Conservation (phyloP, 2,329 filamentous ascomycete genomes). For the Aspergillus novoparasiticus region DNA sequence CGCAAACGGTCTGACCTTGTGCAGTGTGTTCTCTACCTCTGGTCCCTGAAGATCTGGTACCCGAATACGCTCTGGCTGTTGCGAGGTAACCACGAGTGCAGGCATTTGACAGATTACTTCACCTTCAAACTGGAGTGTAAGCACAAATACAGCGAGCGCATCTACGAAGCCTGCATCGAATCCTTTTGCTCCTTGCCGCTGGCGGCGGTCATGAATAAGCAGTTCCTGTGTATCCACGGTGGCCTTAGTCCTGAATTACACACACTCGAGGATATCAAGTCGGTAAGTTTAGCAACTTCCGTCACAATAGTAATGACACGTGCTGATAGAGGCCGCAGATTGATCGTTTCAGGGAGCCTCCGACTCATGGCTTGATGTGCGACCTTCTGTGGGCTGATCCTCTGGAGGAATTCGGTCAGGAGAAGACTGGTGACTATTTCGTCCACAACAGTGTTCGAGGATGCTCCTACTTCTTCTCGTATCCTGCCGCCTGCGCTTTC, state of each 20-base stretch:
- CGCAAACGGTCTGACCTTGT: constrained; percentile 12
- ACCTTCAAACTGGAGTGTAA: constrained; percentile 99
- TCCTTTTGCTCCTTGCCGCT: constrained; percentile 93
- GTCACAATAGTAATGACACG: no score
- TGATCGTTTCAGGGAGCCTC: constrained; percentile 95
- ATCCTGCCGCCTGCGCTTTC: constrained; percentile 94
- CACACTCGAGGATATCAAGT: constrained; percentile 90
- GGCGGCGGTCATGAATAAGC: constrained; percentile 99
- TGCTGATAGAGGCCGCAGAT: constrained; percentile 60
- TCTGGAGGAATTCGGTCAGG: constrained; percentile 96
- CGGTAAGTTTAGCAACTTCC: constrained; percentile 55
- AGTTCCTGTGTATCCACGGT: constrained; percentile 97
- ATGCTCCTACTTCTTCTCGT: constrained; percentile 99
- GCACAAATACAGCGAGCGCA: constrained; percentile 95
- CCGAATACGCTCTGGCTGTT: constrained; percentile 96
- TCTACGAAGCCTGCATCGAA: constrained; percentile 98
- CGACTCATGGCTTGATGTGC: constrained; percentile 97
- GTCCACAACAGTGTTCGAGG: constrained; percentile 97
- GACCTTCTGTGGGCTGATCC: constrained; percentile 99
- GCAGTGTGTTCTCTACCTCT: constrained; percentile 93
- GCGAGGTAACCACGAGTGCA: constrained; percentile 96
- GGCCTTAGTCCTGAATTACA: constrained; percentile 94
- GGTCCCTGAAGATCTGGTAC: constrained; percentile 99
- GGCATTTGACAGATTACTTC: constrained; percentile 99
- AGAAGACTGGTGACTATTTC: constrained; percentile 97